Evolutionary conservation across 495 filamentous ascomycete species (phyloP).

Genomic region (Penicillium desertorum): DNA sequence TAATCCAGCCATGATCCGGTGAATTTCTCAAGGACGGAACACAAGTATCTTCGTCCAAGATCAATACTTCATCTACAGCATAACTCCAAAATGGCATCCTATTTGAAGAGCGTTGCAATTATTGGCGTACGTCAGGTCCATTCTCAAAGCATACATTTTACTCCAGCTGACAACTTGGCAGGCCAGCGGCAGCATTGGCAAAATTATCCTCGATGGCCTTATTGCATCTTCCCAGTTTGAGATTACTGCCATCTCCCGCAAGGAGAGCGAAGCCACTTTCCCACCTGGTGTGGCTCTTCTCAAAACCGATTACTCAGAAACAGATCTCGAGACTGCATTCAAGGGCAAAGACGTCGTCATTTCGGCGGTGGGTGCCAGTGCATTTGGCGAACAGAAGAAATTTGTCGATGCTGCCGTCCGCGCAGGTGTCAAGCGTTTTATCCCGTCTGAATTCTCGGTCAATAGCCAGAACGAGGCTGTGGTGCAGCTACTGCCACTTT

Average conservation of each 20-base stretch:
- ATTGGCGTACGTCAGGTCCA: conserved; percentile 22
- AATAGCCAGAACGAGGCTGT: conserved; percentile 37
- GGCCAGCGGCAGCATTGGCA: conserved; percentile 35
- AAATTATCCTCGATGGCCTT: conserved; percentile 37
- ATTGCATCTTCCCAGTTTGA: conserved; percentile 50
- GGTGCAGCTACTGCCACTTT: conserved; percentile 42
- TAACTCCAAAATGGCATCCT: conserved; percentile 13
- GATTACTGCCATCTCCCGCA: conserved; percentile 51
- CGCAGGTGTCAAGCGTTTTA: conserved; percentile 59
- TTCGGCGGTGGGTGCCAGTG: conserved; percentile 35
- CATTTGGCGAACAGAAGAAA: conserved; percentile 41
- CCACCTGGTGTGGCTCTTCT: conserved; percentile 37
- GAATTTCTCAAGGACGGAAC: not conserved
- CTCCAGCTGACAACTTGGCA: not conserved
- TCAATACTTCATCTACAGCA: not conserved
- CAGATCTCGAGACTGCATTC: conserved; percentile 42
- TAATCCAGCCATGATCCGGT: not conserved
- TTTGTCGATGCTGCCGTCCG: conserved; percentile 60
- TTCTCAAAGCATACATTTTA: not conserved
- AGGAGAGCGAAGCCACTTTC: conserved; percentile 39
- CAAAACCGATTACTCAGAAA: conserved; percentile 65
- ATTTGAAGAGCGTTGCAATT: conserved; percentile 31
- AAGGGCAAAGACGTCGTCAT: conserved; percentile 51
- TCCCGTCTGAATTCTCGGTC: conserved; percentile 35
- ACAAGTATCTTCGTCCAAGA: not conserved